phyloP scores from a whole-genome alignment of 768 basidiomycete genomes.

The Pleurotus eryngii region DNA sequence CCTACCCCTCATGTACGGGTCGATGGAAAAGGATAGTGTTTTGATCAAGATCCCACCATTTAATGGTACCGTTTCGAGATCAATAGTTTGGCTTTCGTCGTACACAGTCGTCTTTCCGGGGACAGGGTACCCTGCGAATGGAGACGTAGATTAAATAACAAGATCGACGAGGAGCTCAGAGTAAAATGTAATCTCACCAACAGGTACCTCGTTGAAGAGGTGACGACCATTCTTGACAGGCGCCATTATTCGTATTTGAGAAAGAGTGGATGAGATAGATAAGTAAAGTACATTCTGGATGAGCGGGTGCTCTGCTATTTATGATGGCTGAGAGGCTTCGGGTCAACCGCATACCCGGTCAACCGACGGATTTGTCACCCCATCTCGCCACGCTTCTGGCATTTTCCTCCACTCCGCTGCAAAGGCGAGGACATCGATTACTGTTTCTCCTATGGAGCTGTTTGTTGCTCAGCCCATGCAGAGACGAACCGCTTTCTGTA shows the following conservation, averaged over 20 bases:
- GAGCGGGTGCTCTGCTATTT: too few species aligned
- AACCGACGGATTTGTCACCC: too few species aligned
- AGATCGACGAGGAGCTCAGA: conserved; percentile 3
- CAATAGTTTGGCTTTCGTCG: conserved; percentile 44
- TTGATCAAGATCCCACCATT: conserved; percentile 49
- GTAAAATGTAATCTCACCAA: conserved; percentile 16
- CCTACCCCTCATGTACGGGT: conserved; percentile 37
- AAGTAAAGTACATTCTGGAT: too few species aligned
- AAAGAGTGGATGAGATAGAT: too few species aligned
- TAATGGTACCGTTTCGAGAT: conserved; percentile 41
- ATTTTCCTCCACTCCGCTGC: too few species aligned
- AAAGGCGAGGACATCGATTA: too few species aligned
- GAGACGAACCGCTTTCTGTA: too few species aligned
- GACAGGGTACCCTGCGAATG: conserved; percentile 33
- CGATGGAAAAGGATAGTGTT: conserved; percentile 41
- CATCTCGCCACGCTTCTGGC: too few species aligned
- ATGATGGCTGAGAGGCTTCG: too few species aligned
- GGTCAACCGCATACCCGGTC: too few species aligned
- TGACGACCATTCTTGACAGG: conserved; percentile 30
- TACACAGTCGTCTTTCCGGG: conserved; percentile 44
- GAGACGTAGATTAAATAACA: conserved; percentile 13
- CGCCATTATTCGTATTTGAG: conserved; percentile 18
- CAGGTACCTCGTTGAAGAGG: conserved; percentile 34
- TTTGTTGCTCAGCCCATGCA: too few species aligned
- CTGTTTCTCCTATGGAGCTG: too few species aligned